These are phyloP conservation scores for Dendrobium officinale DNA, from an alignment of 106 monocot species.

Conservation along the genomic window DNA sequence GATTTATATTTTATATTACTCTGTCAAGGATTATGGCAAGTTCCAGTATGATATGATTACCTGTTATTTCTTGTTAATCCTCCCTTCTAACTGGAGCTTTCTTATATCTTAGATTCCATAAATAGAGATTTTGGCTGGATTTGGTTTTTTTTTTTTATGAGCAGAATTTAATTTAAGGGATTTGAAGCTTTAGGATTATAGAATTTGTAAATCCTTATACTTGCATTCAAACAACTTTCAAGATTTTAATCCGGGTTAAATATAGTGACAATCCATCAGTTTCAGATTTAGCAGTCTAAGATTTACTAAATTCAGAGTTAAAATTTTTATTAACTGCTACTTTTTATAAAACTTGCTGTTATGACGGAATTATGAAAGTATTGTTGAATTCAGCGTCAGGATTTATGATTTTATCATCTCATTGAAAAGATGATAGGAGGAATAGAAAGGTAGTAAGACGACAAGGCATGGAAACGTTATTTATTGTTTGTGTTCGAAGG, in stretches of 20 bases:
- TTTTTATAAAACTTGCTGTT: too few species aligned
- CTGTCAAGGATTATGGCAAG: background rate
- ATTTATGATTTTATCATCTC: background rate
- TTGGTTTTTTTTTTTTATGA: background rate
- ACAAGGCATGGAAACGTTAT: background rate
- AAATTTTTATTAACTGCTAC: too few species aligned
- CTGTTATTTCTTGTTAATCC: background rate
- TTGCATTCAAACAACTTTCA: background rate
- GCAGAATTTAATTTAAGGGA: background rate
- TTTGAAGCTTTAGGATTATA: background rate
- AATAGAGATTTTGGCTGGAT: background rate
- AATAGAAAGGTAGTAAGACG: background rate
- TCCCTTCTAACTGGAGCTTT: background rate
- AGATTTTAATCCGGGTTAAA: background rate
- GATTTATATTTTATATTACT: background rate
- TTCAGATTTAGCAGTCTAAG: background rate
- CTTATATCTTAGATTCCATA: background rate
- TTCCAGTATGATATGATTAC: background rate
- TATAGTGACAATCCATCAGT: background rate
- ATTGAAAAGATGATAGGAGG: background rate
- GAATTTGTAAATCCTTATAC: background rate
- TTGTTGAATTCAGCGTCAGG: background rate
- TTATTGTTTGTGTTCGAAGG: background rate
- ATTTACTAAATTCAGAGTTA: too few species aligned
- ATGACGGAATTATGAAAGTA: background rate